These are phyloP conservation scores for Eruca vesicaria DNA, from an alignment of 441 rosid species.

Conservation along the genomic window DNA sequence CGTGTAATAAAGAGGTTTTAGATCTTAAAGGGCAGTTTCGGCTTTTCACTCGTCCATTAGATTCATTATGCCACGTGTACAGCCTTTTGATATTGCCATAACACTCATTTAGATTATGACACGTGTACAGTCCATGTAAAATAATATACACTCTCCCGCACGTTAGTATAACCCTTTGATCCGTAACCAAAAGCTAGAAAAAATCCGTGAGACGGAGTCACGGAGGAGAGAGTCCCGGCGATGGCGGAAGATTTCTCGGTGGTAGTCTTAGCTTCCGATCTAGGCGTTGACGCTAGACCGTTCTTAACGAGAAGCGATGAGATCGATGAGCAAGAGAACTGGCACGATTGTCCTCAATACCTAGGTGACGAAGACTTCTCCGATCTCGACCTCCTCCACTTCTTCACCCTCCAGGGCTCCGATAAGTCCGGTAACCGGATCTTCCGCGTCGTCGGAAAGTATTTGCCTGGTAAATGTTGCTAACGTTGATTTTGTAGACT, in stretches of 20 bases:
- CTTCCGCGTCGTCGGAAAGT: slow-evolving; percentile 62
- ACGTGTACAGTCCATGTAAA: slow-evolving; percentile 3
- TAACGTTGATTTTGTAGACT: not conserved
- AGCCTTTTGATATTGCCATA: not conserved
- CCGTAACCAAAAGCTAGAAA: not conserved
- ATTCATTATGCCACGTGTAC: slow-evolving; percentile 17
- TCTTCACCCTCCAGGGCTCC: slow-evolving; percentile 53
- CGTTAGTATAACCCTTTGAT: not conserved
- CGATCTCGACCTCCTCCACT: slow-evolving; percentile 74
- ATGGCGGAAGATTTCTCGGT: slow-evolving; percentile 76
- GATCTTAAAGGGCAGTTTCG: not conserved
- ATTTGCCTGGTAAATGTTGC: slow-evolving; percentile 53
- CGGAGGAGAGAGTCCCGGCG: slow-evolving; percentile 18
- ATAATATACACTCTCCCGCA: slow-evolving; percentile 2
- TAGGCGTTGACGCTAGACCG: slow-evolving; percentile 77
- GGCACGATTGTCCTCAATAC: slow-evolving; percentile 80
- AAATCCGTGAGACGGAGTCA: not conserved
- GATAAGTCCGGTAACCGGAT: slow-evolving; percentile 63
- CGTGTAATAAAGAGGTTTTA: not conserved
- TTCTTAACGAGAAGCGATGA: slow-evolving; percentile 45
- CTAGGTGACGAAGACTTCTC: slow-evolving; percentile 75
- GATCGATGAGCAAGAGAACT: slow-evolving; percentile 47
- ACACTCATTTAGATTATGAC: not conserved
- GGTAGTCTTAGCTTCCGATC: slow-evolving; percentile 81
- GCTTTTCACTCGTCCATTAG: not conserved